These are phyloP conservation scores for Candida xyloterini DNA, from an alignment of 805 yeast species.

Conservation along the genomic window DNA sequence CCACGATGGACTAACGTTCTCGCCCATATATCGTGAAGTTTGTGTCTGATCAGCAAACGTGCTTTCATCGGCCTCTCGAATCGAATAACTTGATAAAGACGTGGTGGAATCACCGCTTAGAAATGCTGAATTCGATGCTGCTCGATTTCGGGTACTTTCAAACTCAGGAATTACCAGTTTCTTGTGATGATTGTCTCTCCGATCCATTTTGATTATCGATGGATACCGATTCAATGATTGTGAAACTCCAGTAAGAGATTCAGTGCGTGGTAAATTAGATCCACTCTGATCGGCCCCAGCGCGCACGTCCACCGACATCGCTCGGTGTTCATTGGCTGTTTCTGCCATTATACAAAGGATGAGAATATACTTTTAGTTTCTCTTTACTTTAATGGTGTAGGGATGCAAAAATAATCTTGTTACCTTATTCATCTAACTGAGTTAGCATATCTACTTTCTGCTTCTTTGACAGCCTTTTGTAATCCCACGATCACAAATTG, in stretches of 20 bases:
- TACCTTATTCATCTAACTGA: constrained; percentile 38
- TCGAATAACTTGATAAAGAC: constrained; percentile 16
- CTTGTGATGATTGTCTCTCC: constrained; percentile 15
- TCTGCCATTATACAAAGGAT: constrained; percentile 1
- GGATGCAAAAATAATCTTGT: neutral
- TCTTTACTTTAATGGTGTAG: neutral
- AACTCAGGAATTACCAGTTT: constrained; percentile 23
- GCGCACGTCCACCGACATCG: neutral
- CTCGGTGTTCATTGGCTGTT: constrained; percentile 1
- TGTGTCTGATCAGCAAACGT: constrained; percentile 6
- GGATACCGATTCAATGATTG: constrained; percentile 1
- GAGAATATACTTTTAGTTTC: neutral
- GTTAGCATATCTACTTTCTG: constrained; percentile 52
- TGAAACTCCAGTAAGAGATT: neutral
- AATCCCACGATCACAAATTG: constrained; percentile 70
- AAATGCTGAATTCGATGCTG: constrained; percentile 22
- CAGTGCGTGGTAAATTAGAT: neutral
- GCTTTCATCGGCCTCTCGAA: constrained; percentile 12
- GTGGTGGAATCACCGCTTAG: constrained; percentile 16
- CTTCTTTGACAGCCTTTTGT: constrained; percentile 70
- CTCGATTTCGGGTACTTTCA: constrained; percentile 23
- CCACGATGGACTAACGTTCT: constrained; percentile 51
- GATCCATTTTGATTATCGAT: constrained; percentile 3
- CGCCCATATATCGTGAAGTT: constrained; percentile 5
- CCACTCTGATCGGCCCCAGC: neutral